Base-by-base conservation (phyloP, 768 basidiomycete genomes). In the Serendipita sp. region DNA sequence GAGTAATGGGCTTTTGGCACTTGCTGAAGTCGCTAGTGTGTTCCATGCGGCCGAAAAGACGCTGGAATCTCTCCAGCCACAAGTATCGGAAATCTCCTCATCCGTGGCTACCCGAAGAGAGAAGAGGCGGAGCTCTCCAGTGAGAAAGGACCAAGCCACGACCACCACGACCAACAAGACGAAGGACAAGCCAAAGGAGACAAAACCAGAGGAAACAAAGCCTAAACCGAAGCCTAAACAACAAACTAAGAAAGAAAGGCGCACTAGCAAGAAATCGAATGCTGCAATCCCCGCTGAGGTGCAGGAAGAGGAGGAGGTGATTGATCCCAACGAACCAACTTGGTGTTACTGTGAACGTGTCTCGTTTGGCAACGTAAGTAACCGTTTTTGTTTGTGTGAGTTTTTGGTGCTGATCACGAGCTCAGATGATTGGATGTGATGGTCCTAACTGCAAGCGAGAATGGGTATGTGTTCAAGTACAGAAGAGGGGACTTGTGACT, bases 401-500 rank as follows among this genome's bases (percentile, higher is more conserved):
- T 38, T 8, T 15, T 38, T 24, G 38, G 5, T 53, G 7, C 15
- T 16, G 3, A 63, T 28, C 24, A 58, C n/a, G 28, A 45, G 16
- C 34, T 30, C 45, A 65, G 65, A 65, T 65, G 65, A 65, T 65
- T 65, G 65, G 38, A 8, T 65, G 65, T 38, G 65, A 65, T 46
- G 56, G 41, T 10, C n/a, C 15, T 16, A 46, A 65, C 65, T 65
- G 65, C 34, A 60, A 60, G 35, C 56, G 56, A 60, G 56, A 60
- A 60, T 60, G 56, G 56, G 56, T 60, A 38, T 32, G 56, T 60
- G 16, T 28, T 54, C 53, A 60, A 41, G 41, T 13, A 41, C 5
- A 41, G 41, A 5, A 41, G 7, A 41, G 7, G 41, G 13, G 13
- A 11, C 11, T 5, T 60, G n/a, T 8, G 56, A 35, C 56, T 10